Base-by-base conservation (phyloP, 2,329 filamentous ascomycete genomes). In the Epichloe gansuensis region DNA sequence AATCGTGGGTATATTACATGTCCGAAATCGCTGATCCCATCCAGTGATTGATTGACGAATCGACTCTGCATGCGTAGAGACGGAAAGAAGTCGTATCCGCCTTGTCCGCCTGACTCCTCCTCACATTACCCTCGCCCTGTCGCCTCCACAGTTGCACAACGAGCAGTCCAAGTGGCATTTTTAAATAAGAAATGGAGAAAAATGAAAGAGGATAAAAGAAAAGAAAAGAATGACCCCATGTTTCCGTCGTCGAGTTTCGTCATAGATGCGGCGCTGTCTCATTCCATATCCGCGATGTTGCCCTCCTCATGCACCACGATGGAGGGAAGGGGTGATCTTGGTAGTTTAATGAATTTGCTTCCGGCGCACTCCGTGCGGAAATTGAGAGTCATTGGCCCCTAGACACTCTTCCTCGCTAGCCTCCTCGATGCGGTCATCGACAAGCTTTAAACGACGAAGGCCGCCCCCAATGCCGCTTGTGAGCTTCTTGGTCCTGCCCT, bases 381-480 rank as follows among this genome's bases (percentile, higher is more conserved):
- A 17, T 11, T 15, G 12, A 46, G 41, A 17, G 3, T 15, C n/a
- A 6, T 15, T 11, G n/a, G 8, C 15, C 21, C 38, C 52, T 4
- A 17, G 8, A 31, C 50, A 25, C 31, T 55, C 53, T 28, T 55
- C 53, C 43, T 55, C 53, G 44, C 42, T 52, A 9, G 41, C 43
- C 28, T 55, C 53, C 2, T 55, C 53, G 17, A 55, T 55, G 43
- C 50, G 43, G 23, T 52, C 53, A 15, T 55, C 50, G 11, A 55
- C 50, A 17, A 55, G 53, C 28, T 50, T 55, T 13, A 55, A 31
- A 17, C 53, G 53, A 34, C 53, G 53, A 34, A 55, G 50, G 21
- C 53, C 53, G 9, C 53, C 53, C 12, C 44, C 48, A 31, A 23
- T 43, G 12, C 53, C 53, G 25, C 39, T 46, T 6, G 47, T 55